These are phyloP conservation scores for Phytopythium oedochilum DNA, from an alignment of 352 stramenopile genomes.

Conservation along the genomic window DNA sequence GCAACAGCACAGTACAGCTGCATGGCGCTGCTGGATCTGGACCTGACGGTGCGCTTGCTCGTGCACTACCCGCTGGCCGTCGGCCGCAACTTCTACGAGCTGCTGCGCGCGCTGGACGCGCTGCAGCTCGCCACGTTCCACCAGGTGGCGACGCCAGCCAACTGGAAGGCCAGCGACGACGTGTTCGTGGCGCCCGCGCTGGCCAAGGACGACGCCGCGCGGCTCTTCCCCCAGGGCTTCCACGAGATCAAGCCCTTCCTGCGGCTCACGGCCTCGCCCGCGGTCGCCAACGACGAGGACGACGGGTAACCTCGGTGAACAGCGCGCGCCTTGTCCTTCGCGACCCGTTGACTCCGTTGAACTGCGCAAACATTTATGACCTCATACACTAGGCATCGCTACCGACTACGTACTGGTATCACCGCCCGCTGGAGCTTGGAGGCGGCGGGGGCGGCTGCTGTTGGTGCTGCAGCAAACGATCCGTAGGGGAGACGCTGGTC, in stretches of 20 bases:
- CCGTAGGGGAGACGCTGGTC: conserved; percentile 22
- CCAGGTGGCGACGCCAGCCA: conserved; percentile 74
- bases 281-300: conserved; percentile 39
- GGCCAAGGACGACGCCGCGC: conserved; percentile 55
- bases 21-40: conserved; percentile 67
- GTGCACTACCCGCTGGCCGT: conserved; percentile 64
- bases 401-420: neutral
- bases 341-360: no score
- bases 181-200: conserved; percentile 80
- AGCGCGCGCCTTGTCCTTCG: no score
- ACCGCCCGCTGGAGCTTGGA: neutral
- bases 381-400: neutral
- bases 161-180: conserved; percentile 86
- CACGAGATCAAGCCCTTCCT: conserved; percentile 83
- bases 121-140: conserved; percentile 70
- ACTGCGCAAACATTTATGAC: neutral
- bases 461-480: conserved; percentile 16
- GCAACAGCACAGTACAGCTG: conserved; percentile 58
- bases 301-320: no score
- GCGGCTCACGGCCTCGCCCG: conserved; percentile 65
- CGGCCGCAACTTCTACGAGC: conserved; percentile 79
- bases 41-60: conserved; percentile 62
- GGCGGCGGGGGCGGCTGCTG: conserved; percentile 1
- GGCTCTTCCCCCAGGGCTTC: conserved; percentile 74
- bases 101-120: conserved; percentile 64